Percentiles rank a stretch among this genome's conserved stretches.
Conservation (phyloP, 2,329 filamentous ascomycete species). For the Neurospora sp. region DNA sequence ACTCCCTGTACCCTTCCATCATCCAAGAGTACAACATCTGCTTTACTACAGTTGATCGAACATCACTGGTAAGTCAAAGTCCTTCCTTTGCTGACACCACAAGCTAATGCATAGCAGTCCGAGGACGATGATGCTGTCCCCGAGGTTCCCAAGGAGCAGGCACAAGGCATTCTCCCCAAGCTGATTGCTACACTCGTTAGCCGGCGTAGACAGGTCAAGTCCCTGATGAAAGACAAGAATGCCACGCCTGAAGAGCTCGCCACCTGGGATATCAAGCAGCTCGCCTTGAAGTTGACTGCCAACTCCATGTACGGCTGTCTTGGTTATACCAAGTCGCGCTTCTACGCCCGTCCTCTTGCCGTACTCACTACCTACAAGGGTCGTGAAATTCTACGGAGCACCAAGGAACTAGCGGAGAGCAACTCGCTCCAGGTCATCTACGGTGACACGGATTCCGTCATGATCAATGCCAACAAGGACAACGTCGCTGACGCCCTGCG, state of each 20-base stretch:
- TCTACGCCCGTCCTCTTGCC: constrained; percentile 89
- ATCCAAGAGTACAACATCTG: constrained; percentile 99
- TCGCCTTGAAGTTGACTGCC: constrained; percentile 91
- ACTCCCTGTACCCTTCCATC: constrained; percentile 95
- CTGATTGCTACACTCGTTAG: constrained; percentile 88
- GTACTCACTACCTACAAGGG: constrained; percentile 96
- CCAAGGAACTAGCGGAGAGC: constrained; percentile 88
- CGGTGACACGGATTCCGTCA: constrained; percentile 97
- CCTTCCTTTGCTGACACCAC: background rate
- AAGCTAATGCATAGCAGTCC: constrained; percentile 30
- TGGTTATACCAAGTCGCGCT: constrained; percentile 92
- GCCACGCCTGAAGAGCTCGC: constrained; percentile 79
- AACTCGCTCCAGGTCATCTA: constrained; percentile 93
- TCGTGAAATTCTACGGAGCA: constrained; percentile 91
- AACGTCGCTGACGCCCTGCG: constrained; percentile 83
- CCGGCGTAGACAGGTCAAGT: constrained; percentile 85
- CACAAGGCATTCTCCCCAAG: constrained; percentile 75
- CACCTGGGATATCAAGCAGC: constrained; percentile 96
- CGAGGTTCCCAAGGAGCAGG: constrained; percentile 68
- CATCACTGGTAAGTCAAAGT: constrained; percentile 49
- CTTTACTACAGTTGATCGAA: constrained; percentile 90
- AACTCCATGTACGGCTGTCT: constrained; percentile 99
- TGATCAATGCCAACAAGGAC: constrained; percentile 99
- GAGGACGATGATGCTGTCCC: constrained; percentile 84
- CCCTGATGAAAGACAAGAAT: constrained; percentile 87